Evolutionary conservation across 73 alveolate species (phyloP).

Genomic region (Durusdinium trenchii): DNA sequence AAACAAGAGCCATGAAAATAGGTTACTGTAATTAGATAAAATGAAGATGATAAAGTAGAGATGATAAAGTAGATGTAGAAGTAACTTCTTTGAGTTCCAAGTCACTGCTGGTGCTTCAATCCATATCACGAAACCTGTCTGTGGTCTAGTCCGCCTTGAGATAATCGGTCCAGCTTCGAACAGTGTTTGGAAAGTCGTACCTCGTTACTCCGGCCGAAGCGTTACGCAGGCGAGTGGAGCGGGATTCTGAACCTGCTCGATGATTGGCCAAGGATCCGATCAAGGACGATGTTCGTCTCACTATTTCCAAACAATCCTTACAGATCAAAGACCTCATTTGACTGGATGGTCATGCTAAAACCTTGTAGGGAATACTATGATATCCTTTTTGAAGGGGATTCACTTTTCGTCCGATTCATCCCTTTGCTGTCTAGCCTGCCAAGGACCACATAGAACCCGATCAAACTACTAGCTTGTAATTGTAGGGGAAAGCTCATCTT

Average conservation of each 20-base stretch:
- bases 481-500: too few species aligned
- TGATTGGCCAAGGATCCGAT: too few species aligned
- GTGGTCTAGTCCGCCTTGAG: conserved; percentile 27
- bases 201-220: neutral
- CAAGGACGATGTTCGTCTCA: too few species aligned
- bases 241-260: neutral
- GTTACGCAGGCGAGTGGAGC: neutral
- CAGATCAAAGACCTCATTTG: neutral
- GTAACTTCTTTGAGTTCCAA: neutral
- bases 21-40: neutral
- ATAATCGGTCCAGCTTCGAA: conserved; percentile 41
- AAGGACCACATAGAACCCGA: too few species aligned
- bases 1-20: neutral
- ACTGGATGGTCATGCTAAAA: neutral
- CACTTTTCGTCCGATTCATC: too few species aligned
- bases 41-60: neutral
- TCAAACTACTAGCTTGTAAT: too few species aligned
- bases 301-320: too few species aligned
- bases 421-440: too few species aligned
- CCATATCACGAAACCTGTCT: neutral
- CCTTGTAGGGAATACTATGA: neutral
- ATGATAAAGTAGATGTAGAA: neutral
- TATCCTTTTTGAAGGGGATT: neutral
- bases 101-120: too few species aligned
- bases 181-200: conserved; percentile 45